Base-by-base conservation (phyloP, 2,329 filamentous ascomycete species). In the Parascedosporium putredinis region DNA sequence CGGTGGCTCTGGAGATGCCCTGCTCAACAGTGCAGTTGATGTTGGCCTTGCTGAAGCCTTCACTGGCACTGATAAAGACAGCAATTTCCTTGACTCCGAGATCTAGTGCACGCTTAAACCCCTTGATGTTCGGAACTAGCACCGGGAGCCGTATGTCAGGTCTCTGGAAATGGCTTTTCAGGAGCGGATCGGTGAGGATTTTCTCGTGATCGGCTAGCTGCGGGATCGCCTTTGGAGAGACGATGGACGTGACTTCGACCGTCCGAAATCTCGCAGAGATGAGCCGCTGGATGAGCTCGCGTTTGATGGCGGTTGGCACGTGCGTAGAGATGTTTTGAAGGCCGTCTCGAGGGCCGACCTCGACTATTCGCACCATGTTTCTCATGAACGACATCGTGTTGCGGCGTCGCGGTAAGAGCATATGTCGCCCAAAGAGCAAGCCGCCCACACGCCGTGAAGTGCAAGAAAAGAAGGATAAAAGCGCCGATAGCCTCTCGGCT, bases 331-430 rank as follows among this genome's bases (percentile, higher is more conserved):
- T 79, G 55, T 85, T 86, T 61, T 86, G 83, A 18, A 86, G 62
- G 12, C 83, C 83, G 63, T 86, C 83, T 52, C 83, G 67, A 22
- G 83, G 82, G 2, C 80, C 82, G 50, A 86, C 83, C 61, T 86
- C 83, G 47, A 86, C 77, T 43, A 86, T 78, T 18, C 56, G 57
- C 10, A 67, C 61, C 49, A 16, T 31, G 5, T 24, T 8, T n/a
- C 38, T 22, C 20, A 7, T 16, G 7, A 16, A 16, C n/a, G 16
- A 8, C 20, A 7, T 31, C 29, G 14, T 31, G n/a, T n/a, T n/a
- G n/a, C n/a, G n/a, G n/a, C n/a, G n/a, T n/a, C n/a, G n/a, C n/a
- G n/a, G n/a, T n/a, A n/a, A n/a, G n/a, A n/a, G n/a, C n/a, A n/a
- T n/a, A n/a, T n/a, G n/a, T n/a, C n/a, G n/a, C n/a, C n/a, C n/a